phyloP scores from a whole-genome alignment of 768 basidiomycete genomes.

The Boletellus ananas region DNA sequence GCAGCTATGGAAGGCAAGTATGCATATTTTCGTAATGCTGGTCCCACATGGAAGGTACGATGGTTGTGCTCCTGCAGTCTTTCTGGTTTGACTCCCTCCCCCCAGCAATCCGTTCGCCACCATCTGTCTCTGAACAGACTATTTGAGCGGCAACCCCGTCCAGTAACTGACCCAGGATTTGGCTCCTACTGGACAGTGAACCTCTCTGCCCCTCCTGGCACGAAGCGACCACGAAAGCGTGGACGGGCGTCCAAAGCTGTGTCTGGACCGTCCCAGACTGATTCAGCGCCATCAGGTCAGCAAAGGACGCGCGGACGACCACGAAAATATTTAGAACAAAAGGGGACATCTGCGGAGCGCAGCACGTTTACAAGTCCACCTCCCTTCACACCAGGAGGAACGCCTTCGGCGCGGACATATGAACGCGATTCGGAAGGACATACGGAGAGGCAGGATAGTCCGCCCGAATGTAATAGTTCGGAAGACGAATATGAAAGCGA shows the following conservation, averaged over 20 bases:
- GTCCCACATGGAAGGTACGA: constrained; percentile 79
- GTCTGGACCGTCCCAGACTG: constrained; percentile 13
- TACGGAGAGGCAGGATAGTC: constrained; percentile 37
- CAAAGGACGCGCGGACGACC: constrained; percentile 43
- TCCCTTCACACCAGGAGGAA: constrained; percentile 19
- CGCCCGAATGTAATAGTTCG: constrained; percentile 40
- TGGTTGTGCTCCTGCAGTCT: background rate
- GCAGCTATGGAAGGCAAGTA: constrained; percentile 86
- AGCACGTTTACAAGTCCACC: constrained; percentile 12
- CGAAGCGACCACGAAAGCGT: constrained; percentile 80
- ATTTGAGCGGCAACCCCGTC: constrained; percentile 78
- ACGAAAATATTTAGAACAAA: constrained; percentile 25
- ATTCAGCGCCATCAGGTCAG: constrained; percentile 8
- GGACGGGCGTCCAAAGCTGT: constrained; percentile 55
- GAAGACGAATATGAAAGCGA: constrained; percentile 64
- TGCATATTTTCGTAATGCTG: constrained; percentile 74
- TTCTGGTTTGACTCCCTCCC: constrained; percentile 9
- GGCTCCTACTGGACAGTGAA: constrained; percentile 93
- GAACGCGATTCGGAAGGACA: constrained; percentile 36
- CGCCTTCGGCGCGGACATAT: constrained; percentile 27
- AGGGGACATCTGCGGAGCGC: constrained; percentile 16
- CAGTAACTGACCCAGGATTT: constrained; percentile 81
- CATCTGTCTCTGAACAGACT: constrained; percentile 79
- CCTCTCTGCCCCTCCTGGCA: constrained; percentile 77
- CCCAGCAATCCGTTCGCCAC: constrained; percentile 82